Conservation (phyloP, 179 eudicot genomes). For the Beta corolliflora region DNA sequence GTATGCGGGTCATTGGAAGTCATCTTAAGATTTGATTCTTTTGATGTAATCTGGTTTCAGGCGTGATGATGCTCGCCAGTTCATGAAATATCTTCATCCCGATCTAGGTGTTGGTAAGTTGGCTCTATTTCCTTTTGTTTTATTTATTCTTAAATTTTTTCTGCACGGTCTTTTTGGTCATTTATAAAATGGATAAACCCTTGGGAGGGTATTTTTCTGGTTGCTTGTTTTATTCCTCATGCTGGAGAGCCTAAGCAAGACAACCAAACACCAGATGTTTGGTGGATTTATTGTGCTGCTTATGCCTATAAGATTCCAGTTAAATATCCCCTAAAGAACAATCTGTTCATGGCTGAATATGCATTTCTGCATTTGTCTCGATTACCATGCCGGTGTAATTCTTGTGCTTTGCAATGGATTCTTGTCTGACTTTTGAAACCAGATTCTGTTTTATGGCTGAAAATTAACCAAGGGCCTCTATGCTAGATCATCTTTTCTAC, state of each 20-base stretch:
- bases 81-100: constrained; percentile 91
- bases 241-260: neutral
- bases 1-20: neutral
- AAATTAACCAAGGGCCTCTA: no score
- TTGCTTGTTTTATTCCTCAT: neutral
- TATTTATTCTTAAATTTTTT: neutral
- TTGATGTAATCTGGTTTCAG: constrained; percentile 39
- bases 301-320: neutral
- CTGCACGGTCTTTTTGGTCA: neutral
- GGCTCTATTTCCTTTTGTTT: constrained; percentile 2
- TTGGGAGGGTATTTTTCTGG: neutral
- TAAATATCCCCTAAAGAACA: neutral
- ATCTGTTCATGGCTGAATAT: neutral
- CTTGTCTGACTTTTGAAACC: neutral
- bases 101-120: constrained; percentile 86
- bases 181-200: neutral
- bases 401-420: neutral
- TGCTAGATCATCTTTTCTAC: neutral
- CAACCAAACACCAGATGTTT: neutral
- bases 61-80: constrained; percentile 96
- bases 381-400: neutral
- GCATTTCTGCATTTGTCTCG: neutral
- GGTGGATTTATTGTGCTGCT: neutral
- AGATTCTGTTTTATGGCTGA: neutral
- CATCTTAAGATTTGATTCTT: constrained; percentile 12